A percentile compares a stretch with the other conserved stretches of the same genome.
phyloP scores from a whole-genome alignment of 1,139 yeast genomes.

The Saccharomyces hybrid region DNA sequence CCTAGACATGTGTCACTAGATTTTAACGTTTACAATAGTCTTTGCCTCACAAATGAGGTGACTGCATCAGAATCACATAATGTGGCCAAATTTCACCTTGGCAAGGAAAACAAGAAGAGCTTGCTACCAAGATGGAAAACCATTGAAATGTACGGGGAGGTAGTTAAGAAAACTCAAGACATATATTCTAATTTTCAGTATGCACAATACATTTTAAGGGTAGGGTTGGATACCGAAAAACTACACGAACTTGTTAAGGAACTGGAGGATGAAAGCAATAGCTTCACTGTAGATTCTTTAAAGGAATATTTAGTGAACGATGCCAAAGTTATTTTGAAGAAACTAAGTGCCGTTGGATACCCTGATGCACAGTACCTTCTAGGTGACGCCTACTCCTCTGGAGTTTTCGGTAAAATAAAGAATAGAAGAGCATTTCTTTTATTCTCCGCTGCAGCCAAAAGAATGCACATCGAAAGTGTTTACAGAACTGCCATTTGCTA shows the following conservation, averaged over 20 bases:
- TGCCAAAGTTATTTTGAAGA: constrained; percentile 60
- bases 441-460: constrained; percentile 86
- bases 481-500: constrained; percentile 82
- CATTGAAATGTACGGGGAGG: constrained; percentile 75
- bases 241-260: constrained; percentile 7
- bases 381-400: constrained; percentile 81
- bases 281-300: neutral
- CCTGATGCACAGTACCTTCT: constrained; percentile 85
- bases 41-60: neutral
- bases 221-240: constrained; percentile 55
- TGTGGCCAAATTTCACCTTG: constrained; percentile 20
- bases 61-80: neutral
- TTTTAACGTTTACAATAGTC: neutral
- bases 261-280: neutral
- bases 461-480: constrained; percentile 84
- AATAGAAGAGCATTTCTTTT: constrained; percentile 64
- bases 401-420: constrained; percentile 79
- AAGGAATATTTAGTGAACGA: constrained; percentile 50
- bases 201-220: constrained; percentile 84
- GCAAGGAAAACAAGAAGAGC: constrained; percentile 35
- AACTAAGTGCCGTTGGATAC: constrained; percentile 71
- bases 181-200: constrained; percentile 80
- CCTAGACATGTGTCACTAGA: constrained; percentile 20
- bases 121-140: constrained; percentile 77
- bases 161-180: constrained; percentile 76